These are phyloP conservation scores for Saccharum officinarum DNA, from an alignment of 176 grass and related monocot genomes.

Conservation along the genomic window DNA sequence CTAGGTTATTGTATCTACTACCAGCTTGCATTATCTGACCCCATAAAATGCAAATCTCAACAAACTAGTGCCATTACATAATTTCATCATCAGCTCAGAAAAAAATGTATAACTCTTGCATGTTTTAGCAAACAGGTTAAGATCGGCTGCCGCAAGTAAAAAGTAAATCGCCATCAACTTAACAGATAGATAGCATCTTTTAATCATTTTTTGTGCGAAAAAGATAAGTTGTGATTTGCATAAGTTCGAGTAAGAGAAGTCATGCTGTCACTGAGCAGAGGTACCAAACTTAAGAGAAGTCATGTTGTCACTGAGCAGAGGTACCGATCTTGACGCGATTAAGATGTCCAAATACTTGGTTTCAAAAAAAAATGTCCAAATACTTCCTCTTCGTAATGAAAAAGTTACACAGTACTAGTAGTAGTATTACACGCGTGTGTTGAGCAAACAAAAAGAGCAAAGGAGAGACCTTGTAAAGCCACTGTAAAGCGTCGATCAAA, in stretches of 20 bases:
- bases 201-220: background rate
- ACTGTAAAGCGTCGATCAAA: background rate
- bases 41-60: too few relatives aligned
- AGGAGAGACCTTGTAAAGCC: background rate
- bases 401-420: background rate
- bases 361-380: too few relatives aligned
- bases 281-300: too few relatives aligned
- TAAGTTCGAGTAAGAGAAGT: too few relatives aligned
- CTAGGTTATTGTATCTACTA: background rate
- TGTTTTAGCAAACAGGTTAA: background rate
- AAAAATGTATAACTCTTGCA: background rate
- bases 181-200: background rate
- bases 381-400: conserved; percentile 9
- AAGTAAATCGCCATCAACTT: background rate
- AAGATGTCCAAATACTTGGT: background rate
- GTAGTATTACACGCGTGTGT: conserved; percentile 3
- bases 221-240: background rate
- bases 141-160: background rate
- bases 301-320: background rate
- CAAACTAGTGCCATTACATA: background rate
- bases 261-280: too few relatives aligned
- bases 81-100: too few relatives aligned
- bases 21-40: background rate
- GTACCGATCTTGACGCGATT: background rate
- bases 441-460: background rate